phyloP scores from a whole-genome alignment of 2,329 filamentous ascomycete genomes.

The Pestalotiopsis fici region DNA sequence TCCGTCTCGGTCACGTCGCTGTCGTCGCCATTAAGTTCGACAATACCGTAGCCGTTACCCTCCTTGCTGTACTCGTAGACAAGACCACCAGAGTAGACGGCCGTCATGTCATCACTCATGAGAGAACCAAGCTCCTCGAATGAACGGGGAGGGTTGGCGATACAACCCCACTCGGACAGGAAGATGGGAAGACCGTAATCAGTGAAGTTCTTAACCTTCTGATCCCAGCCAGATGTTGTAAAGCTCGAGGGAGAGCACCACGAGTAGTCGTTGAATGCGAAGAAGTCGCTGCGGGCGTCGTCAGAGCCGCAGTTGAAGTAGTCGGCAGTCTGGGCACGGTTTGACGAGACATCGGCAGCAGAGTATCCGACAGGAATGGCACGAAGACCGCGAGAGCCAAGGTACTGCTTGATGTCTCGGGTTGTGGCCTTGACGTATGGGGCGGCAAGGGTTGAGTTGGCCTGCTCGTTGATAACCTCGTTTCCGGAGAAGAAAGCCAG shows the following conservation, averaged over 20 bases:
- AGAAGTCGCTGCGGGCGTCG: conserved; percentile 84
- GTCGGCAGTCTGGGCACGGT: conserved; percentile 81
- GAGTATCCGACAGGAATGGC: conserved; percentile 75
- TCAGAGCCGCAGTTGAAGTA: conserved; percentile 95
- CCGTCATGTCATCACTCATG: conserved; percentile 76
- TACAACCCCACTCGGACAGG: conserved; percentile 94
- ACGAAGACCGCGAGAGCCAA: conserved; percentile 62
- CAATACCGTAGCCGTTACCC: conserved; percentile 78
- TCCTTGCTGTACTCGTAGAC: conserved; percentile 94
- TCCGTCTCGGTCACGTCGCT: conserved; percentile 55
- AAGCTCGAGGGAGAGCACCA: conserved; percentile 76
- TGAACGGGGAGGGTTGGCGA: conserved; percentile 68
- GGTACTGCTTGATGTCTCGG: conserved; percentile 74
- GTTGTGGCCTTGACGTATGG: conserved; percentile 79
- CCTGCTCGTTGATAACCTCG: conserved; percentile 73
- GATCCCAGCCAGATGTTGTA: conserved; percentile 74
- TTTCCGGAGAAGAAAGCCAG: conserved; percentile 85
- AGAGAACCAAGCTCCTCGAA: conserved; percentile 80
- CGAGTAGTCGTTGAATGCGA: conserved; percentile 88
- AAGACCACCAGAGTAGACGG: conserved; percentile 91
- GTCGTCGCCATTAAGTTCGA: conserved; percentile 58
- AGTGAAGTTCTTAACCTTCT: conserved; percentile 85
- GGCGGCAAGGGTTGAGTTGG: conserved; percentile 63
- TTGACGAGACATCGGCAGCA: conserved; percentile 78
- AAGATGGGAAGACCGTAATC: conserved; percentile 89